Conservation (phyloP, 2,329 filamentous ascomycete genomes). For the Phialophora tarda region DNA sequence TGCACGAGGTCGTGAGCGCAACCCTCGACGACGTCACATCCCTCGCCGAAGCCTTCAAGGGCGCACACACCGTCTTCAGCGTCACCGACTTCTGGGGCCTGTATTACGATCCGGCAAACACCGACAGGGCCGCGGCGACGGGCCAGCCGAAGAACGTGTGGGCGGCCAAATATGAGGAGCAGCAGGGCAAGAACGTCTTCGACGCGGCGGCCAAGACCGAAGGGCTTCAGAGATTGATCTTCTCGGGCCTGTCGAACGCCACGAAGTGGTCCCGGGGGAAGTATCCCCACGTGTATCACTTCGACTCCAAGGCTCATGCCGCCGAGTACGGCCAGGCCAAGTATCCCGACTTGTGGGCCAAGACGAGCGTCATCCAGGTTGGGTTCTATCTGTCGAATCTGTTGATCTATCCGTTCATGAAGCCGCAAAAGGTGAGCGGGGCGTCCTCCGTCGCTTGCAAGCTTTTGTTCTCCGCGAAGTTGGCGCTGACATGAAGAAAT, state of each 20-base stretch:
- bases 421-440: conserved; percentile 23
- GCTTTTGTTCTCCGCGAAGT: background rate
- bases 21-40: conserved; percentile 43
- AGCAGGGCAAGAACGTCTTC: conserved; percentile 62
- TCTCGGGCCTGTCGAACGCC: conserved; percentile 59
- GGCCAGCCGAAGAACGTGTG: conserved; percentile 44
- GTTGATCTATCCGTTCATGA: conserved; percentile 11
- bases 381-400: conserved; percentile 23
- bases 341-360: conserved; percentile 54
- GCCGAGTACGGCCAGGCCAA: conserved; percentile 53
- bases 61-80: conserved; percentile 59
- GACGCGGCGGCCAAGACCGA: conserved; percentile 57
- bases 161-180: conserved; percentile 57
- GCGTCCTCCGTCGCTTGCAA: no score
- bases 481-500: no score
- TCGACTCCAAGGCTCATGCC: conserved; percentile 60
- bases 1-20: conserved; percentile 41
- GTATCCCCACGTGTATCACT: conserved; percentile 59
- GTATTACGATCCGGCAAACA: conserved; percentile 53
- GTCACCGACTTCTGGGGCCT: conserved; percentile 64
- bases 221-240: conserved; percentile 56
- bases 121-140: conserved; percentile 32
- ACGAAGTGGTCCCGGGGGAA: conserved; percentile 54
- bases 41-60: conserved; percentile 44
- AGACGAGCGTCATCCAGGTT: conserved; percentile 48